These are phyloP conservation scores for Carpinus viminea DNA, from an alignment of 306 rosid species.

Conservation along the genomic window DNA sequence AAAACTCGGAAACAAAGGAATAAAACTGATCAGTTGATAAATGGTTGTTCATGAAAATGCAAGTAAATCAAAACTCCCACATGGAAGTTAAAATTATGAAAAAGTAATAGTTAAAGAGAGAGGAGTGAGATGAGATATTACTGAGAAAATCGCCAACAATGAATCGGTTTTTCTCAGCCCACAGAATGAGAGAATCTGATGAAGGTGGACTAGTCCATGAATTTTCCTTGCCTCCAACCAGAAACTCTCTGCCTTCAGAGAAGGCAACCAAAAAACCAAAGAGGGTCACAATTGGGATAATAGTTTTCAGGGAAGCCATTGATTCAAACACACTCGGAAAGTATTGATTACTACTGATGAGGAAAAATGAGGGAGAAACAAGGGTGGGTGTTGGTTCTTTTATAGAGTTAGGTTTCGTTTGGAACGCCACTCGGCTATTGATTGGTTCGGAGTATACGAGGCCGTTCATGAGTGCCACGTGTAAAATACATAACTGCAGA, in stretches of 20 bases:
- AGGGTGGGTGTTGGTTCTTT: not conserved
- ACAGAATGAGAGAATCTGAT: conserved; percentile 19
- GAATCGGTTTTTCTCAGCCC: conserved; percentile 36
- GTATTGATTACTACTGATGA: not conserved
- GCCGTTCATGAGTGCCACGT: conserved; percentile 26
- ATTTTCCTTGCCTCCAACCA: conserved; percentile 31
- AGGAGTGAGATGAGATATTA: conserved; percentile 2
- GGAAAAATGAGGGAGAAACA: not conserved
- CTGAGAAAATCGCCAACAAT: conserved; percentile 38
- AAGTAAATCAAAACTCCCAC: not conserved
- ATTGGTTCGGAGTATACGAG: not conserved
- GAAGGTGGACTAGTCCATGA: conserved; percentile 31
- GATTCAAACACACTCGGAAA: not conserved
- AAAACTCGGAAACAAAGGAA: too few relatives aligned
- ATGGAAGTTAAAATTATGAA: not conserved
- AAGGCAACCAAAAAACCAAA: conserved; percentile 1
- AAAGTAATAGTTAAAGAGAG: not conserved
- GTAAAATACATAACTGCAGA: not conserved
- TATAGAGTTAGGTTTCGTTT: not conserved
- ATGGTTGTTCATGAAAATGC: not conserved
- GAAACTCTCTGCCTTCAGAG: conserved; percentile 17
- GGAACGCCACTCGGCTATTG: not conserved
- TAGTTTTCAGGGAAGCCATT: conserved; percentile 29
- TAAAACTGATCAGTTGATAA: not conserved
- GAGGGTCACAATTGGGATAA: conserved; percentile 3